Evolutionary conservation across 2,329 filamentous ascomycete genomes (phyloP), one percentile per base, ranked within the genome.

Genomic region (Eurotiales sp.): DNA sequence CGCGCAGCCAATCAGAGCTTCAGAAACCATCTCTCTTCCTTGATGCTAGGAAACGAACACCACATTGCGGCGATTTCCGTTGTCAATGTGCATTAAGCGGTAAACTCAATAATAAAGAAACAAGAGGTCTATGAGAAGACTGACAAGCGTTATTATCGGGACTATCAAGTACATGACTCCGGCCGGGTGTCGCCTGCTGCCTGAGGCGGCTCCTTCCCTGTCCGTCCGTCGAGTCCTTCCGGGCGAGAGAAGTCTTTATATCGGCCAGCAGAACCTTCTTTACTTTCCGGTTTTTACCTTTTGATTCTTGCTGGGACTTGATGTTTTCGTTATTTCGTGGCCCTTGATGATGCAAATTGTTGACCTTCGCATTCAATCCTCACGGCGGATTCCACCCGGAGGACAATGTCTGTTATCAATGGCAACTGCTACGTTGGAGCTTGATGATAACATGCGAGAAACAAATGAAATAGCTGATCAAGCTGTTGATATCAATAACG

Each of bases 391-490:
- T n/a, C 23, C 22, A 39, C 46, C 21, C 8, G 15, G 21, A 42
- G 47, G 17, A 17, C 51, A 19, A 27, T 41, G 46, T 29, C 36
- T 53, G 45, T 10, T 53, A 42, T 53, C 46, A 34, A 53, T 32
- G 29, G 42, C 45, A 42, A 49, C 40, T 3, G 51, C 40, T 27
- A 53, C 51, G 17, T 30, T 53, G 22, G 25, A 40, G n/a, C n/a
- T 17, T 10, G 32, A 10, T 23, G 46, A 49, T 17, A 25, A 37
- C 21, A 23, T 25, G 22, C 25, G 23, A 21, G 10, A 17, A 21
- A 23, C 6, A 25, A 17, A 14, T 15, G 21, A 8, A n/a, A 22
- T 11, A 23, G n/a, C 34, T 17, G 17, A 12, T 2, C 8, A 5
- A 29, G 34, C n/a, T 39, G 1, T 25, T 19, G 32, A 46, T 17